phyloP scores from a whole-genome alignment of 305 asterid genomes.

The Stenogyne calaminthoides region DNA sequence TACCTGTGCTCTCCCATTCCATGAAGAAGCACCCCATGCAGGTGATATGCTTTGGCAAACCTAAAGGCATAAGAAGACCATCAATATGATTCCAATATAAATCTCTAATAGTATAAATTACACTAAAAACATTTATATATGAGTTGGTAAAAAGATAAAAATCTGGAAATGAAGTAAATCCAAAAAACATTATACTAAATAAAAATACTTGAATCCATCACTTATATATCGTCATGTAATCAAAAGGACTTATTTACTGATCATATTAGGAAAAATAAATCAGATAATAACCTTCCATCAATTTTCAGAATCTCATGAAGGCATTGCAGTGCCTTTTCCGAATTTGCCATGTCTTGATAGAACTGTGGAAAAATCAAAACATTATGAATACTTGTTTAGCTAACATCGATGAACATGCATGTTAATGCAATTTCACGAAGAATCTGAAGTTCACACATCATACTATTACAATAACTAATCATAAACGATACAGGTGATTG shows the following conservation, averaged over 20 bases:
- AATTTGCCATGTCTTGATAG: slow-evolving; percentile 82
- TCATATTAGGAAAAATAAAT: slow-evolving; percentile 5
- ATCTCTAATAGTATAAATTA: slow-evolving; percentile 24
- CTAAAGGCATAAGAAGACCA: slow-evolving; percentile 40
- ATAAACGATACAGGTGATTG: not conserved
- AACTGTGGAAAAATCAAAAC: slow-evolving; percentile 58
- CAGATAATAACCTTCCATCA: slow-evolving; percentile 65
- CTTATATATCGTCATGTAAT: slow-evolving; percentile 7
- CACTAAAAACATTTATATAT: not conserved
- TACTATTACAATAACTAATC: slow-evolving; percentile 21
- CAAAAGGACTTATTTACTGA: slow-evolving; percentile 20
- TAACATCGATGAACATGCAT: slow-evolving; percentile 24
- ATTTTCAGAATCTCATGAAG: slow-evolving; percentile 72
- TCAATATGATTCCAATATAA: slow-evolving; percentile 21
- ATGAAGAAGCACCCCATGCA: slow-evolving; percentile 90
- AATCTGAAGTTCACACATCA: slow-evolving; percentile 23
- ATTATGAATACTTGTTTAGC: slow-evolving; percentile 25
- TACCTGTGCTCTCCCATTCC: slow-evolving; percentile 98
- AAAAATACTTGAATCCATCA: slow-evolving; percentile 8
- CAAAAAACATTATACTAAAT: not conserved
- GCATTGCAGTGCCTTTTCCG: slow-evolving; percentile 82
- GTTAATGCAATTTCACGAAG: slow-evolving; percentile 23
- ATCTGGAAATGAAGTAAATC: slow-evolving; percentile 23
- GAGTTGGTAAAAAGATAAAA: slow-evolving; percentile 16
- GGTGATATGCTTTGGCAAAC: slow-evolving; percentile 86